Conservation (phyloP, 257 asterid species). For the Fraxinus excelsior region DNA sequence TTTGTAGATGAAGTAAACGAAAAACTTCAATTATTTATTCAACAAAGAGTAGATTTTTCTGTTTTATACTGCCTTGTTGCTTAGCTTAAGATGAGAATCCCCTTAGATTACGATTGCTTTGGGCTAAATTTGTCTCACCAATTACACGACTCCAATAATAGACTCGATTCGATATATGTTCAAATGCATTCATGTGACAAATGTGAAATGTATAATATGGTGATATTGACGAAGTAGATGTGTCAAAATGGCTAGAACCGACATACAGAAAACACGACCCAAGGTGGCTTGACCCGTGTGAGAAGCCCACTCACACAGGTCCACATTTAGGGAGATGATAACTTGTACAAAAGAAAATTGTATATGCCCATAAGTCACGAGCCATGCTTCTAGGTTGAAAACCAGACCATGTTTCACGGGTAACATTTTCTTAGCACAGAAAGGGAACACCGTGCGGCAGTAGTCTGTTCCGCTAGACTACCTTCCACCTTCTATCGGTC, state of each 20-base stretch:
- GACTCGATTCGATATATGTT: constrained; percentile 15
- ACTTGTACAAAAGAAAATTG: not conserved
- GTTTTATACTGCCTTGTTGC: constrained; percentile 44
- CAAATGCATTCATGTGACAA: constrained; percentile 15
- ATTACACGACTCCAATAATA: constrained; percentile 32
- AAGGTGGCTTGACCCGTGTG: too few relatives aligned
- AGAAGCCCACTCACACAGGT: too few relatives aligned
- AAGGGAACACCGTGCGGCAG: too few relatives aligned
- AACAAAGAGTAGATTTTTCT: constrained; percentile 31
- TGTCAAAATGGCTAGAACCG: not conserved
- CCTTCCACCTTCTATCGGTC: too few relatives aligned
- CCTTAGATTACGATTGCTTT: constrained; percentile 8
- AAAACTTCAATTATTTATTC: constrained; percentile 26
- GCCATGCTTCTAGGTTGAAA: too few relatives aligned
- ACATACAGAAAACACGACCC: not conserved
- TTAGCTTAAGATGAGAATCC: constrained; percentile 45
- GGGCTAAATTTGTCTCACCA: constrained; percentile 38
- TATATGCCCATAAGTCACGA: too few relatives aligned
- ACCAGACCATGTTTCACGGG: too few relatives aligned
- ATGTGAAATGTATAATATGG: not conserved
- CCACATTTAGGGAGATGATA: not conserved
- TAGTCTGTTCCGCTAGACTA: too few relatives aligned
- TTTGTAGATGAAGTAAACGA: constrained; percentile 25
- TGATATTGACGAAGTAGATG: not conserved
- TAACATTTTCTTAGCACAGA: too few relatives aligned